These are phyloP conservation scores for Solanum verrucosum DNA, from an alignment of 257 asterid species.

Conservation along the genomic window DNA sequence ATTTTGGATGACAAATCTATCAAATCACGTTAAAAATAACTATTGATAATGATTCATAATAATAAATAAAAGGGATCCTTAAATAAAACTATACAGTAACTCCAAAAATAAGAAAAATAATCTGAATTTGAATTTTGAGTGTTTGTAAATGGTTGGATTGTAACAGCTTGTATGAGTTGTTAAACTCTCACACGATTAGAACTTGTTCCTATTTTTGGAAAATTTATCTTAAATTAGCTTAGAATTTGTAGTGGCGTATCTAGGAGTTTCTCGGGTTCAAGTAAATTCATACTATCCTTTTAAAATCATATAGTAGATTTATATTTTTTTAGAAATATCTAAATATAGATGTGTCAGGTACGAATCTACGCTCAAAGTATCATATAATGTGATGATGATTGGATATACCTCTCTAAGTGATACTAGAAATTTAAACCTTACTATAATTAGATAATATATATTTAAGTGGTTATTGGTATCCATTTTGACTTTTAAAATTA, in stretches of 20 bases:
- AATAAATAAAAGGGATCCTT: not conserved
- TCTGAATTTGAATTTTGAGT: not conserved
- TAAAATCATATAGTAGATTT: not conserved
- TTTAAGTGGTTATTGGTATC: too few species aligned
- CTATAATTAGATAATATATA: too few species aligned
- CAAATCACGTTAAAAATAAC: not conserved
- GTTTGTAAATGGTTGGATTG: not conserved
- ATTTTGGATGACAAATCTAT: not conserved
- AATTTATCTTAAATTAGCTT: not conserved
- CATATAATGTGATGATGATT: not conserved
- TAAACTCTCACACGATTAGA: not conserved
- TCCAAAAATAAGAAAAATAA: not conserved
- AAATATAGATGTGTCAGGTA: not conserved
- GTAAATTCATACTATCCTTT: not conserved
- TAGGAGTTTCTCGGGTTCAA: too few species aligned
- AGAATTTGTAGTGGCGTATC: not conserved
- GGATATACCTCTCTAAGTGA: not conserved
- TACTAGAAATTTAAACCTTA: not conserved
- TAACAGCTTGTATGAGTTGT: not conserved
- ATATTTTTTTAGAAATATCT: not conserved
- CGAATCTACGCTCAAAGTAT: not conserved
- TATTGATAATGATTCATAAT: not conserved
- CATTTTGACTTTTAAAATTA: too few species aligned
- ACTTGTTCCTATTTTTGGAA: constrained; percentile 9
- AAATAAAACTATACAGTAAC: not conserved